Percentiles rank a stretch among this genome's conserved stretches.
Conservation (phyloP, 2,329 filamentous ascomycete species). For the Botrytis fabae region DNA sequence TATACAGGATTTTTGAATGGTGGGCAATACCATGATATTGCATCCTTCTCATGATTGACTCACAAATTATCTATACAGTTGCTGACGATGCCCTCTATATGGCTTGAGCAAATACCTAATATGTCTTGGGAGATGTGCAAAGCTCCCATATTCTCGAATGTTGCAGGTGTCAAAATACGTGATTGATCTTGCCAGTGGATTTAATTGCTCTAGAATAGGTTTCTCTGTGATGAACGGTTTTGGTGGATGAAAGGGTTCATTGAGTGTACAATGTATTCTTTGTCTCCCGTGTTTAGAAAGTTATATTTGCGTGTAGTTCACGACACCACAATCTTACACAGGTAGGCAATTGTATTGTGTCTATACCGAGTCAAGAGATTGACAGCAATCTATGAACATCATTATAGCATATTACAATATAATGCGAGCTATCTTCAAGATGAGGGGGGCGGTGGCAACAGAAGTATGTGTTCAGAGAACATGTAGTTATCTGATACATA, state of each 20-base stretch:
- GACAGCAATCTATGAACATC: not conserved
- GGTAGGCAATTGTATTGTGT: not conserved
- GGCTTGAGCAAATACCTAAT: not conserved
- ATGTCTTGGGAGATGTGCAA: not conserved
- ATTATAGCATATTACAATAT: not conserved
- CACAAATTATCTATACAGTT: not conserved
- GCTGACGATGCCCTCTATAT: no score
- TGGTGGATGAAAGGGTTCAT: not conserved
- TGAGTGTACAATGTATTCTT: not conserved
- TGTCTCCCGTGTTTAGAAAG: slow-evolving; percentile 4
- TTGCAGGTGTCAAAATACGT: not conserved
- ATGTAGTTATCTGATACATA: not conserved
- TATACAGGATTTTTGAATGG: slow-evolving; percentile 40
- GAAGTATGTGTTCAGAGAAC: not conserved
- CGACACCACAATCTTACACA: not conserved
- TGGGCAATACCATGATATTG: not conserved
- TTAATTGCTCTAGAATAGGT: not conserved
- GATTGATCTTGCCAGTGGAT: not conserved
- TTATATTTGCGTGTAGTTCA: not conserved
- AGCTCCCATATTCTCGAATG: not conserved
- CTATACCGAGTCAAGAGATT: not conserved
- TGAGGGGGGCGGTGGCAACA: no score
- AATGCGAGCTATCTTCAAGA: not conserved
- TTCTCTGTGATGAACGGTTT: not conserved
- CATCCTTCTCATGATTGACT: not conserved